A percentile compares a stretch with the other conserved stretches of the same genome.
phyloP scores from a whole-genome alignment of 192 early-diverging fungal genomes.

The Backusella tuberculispora region DNA sequence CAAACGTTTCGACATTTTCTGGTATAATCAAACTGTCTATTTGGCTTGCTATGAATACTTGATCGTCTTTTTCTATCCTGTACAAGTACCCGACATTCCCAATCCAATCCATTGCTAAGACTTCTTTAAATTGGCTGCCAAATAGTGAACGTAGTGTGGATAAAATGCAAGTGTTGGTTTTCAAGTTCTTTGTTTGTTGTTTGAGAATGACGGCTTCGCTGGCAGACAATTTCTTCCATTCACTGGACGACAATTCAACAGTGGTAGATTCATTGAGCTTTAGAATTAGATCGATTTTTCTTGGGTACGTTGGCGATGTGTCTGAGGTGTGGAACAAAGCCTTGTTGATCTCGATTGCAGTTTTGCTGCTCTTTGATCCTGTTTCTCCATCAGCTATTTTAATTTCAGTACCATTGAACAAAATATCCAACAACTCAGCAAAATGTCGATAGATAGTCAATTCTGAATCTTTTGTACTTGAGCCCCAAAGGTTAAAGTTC shows the following conservation, averaged over 20 bases:
- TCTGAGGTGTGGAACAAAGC: neutral
- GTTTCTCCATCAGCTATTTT: neutral
- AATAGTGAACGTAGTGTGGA: constrained; percentile 5
- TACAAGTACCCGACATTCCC: constrained; percentile 13
- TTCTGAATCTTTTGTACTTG: constrained; percentile 6
- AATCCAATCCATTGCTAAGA: constrained; percentile 16
- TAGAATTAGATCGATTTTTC: constrained; percentile 10
- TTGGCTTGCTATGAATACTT: constrained; percentile 16
- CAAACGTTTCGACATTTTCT: constrained; percentile 17
- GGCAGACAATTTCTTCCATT: constrained; percentile 16
- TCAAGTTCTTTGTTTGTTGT: constrained; percentile 12
- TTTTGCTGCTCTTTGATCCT: constrained; percentile 4
- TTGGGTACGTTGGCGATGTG: constrained; percentile 13
- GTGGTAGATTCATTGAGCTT: constrained; percentile 9
- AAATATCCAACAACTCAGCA: neutral
- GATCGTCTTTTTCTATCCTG: constrained; percentile 1
- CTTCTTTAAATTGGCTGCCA: constrained; percentile 6
- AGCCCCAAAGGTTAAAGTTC: neutral
- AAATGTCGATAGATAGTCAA: constrained; percentile 7
- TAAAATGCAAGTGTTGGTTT: constrained; percentile 11
- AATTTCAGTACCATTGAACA: neutral
- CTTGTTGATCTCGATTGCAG: neutral
- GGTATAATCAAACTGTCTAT: constrained; percentile 17
- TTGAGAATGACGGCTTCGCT: neutral
- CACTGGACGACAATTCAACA: constrained; percentile 16